Percentiles rank a stretch among this genome's conserved stretches.
These are phyloP conservation scores for Candida multigemmis DNA, from an alignment of 805 yeast species.

Conservation along the genomic window DNA sequence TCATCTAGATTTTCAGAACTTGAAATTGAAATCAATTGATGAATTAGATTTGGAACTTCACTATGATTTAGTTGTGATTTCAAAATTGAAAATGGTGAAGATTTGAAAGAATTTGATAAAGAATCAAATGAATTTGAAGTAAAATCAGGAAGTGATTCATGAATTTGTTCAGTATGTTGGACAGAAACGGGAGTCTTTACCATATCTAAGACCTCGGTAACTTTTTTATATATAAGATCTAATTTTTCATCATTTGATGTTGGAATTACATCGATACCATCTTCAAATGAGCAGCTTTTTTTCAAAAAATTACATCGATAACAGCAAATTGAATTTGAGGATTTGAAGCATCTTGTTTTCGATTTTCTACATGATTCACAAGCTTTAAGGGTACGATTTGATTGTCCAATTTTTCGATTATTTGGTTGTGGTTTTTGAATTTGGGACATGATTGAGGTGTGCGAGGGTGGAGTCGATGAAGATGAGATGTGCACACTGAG, in stretches of 20 bases:
- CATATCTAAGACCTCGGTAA: conserved; percentile 21
- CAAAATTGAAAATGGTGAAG: conserved; percentile 36
- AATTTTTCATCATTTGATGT: conserved; percentile 11
- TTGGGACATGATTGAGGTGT: background rate
- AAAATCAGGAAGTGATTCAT: conserved; percentile 1
- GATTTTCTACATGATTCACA: conserved; percentile 48
- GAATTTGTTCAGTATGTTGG: background rate
- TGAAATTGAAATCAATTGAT: conserved; percentile 10
- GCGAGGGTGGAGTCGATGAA: background rate
- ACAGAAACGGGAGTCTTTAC: conserved; percentile 8
- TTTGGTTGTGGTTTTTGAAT: conserved; percentile 1
- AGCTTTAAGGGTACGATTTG: conserved; percentile 40
- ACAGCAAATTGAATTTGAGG: conserved; percentile 40
- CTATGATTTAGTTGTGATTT: conserved; percentile 13
- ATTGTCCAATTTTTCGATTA: conserved; percentile 15
- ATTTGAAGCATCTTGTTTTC: conserved; percentile 55
- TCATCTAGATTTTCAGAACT: conserved; percentile 23
- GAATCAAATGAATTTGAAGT: conserved; percentile 13
- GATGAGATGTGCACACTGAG: background rate
- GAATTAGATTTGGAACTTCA: conserved; percentile 25
- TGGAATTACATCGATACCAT: background rate
- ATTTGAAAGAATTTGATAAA: conserved; percentile 25
- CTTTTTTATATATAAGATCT: conserved; percentile 23
- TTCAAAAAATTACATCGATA: conserved; percentile 49
- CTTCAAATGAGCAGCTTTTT: conserved; percentile 42